Evolutionary conservation across 352 stramenopile species (phyloP).

Genomic region (Aphanomyces astaci): DNA sequence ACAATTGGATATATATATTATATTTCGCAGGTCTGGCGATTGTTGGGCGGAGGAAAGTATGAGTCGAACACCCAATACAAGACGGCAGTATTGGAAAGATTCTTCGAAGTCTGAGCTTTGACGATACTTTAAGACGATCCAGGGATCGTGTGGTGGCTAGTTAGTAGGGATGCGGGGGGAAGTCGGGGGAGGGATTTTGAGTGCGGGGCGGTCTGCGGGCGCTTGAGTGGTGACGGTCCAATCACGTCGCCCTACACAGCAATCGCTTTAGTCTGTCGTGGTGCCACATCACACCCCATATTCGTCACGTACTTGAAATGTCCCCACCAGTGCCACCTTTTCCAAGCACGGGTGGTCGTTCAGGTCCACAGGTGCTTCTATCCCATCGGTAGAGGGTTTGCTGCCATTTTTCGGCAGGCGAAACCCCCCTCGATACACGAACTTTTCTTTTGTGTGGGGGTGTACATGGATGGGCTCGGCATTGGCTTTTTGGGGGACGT

Average conservation of each 20-base stretch:
- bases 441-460: constrained; percentile 8
- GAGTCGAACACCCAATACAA: too few species aligned
- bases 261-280: too few species aligned
- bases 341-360: constrained; percentile 7
- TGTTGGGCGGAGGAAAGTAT: too few species aligned
- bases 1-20: too few species aligned
- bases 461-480: neutral
- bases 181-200: constrained; percentile 12
- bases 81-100: too few species aligned
- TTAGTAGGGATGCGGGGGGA: neutral
- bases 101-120: too few species aligned
- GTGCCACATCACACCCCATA: neutral
- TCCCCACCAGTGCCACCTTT: constrained; percentile 3
- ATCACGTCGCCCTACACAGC: too few species aligned
- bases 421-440: constrained; percentile 17
- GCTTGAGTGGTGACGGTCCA: neutral
- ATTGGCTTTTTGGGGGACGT: neutral
- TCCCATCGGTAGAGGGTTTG: neutral
- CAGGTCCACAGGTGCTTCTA: neutral
- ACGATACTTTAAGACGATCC: neutral
- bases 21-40: too few species aligned
- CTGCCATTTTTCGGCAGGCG: neutral
- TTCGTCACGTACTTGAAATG: neutral
- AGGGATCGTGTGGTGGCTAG: neutral
- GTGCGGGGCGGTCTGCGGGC: constrained; percentile 13